These are phyloP conservation scores for Coemansia sp. DNA, from an alignment of 192 early-diverging fungal species.

Conservation along the genomic window DNA sequence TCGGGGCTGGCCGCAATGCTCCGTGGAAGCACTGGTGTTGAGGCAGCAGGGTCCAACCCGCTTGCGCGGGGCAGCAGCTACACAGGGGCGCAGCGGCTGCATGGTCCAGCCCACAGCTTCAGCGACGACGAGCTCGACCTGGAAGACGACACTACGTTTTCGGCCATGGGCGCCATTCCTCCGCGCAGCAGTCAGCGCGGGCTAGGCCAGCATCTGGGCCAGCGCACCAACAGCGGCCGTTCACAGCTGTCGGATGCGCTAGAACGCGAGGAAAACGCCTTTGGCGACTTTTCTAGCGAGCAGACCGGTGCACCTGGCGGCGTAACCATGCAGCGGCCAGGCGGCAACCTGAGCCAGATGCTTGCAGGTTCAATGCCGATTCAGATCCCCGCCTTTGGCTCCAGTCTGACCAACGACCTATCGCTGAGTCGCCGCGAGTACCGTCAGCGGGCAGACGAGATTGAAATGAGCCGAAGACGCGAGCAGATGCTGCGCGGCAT, in stretches of 20 bases:
- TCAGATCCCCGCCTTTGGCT: conserved; percentile 39
- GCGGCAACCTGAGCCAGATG: conserved; percentile 36
- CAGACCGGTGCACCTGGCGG: conserved; percentile 1
- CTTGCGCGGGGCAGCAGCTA: conserved; percentile 1
- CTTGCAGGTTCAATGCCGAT: conserved; percentile 50
- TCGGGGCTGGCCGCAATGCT: conserved; percentile 51
- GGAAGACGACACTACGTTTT: conserved; percentile 1
- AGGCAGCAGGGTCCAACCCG: background rate
- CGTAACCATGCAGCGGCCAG: background rate
- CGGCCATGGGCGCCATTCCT: conserved; percentile 1
- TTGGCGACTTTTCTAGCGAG: conserved; percentile 27
- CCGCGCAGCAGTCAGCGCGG: background rate
- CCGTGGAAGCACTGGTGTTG: conserved; percentile 6
- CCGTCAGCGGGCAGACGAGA: conserved; percentile 27
- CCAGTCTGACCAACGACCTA: conserved; percentile 16
- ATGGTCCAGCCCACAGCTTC: background rate
- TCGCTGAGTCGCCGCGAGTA: conserved; percentile 35
- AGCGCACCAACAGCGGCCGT: background rate
- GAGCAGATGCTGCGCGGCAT: conserved; percentile 29
- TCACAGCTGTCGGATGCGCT: conserved; percentile 12
- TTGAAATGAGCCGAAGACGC: conserved; percentile 23
- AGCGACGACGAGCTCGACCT: conserved; percentile 8
- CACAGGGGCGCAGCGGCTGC: background rate
- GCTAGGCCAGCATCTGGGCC: conserved; percentile 2
- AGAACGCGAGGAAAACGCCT: conserved; percentile 24